phyloP scores from a whole-genome alignment of 768 basidiomycete species.

The Leucogyrophana mollusca region DNA sequence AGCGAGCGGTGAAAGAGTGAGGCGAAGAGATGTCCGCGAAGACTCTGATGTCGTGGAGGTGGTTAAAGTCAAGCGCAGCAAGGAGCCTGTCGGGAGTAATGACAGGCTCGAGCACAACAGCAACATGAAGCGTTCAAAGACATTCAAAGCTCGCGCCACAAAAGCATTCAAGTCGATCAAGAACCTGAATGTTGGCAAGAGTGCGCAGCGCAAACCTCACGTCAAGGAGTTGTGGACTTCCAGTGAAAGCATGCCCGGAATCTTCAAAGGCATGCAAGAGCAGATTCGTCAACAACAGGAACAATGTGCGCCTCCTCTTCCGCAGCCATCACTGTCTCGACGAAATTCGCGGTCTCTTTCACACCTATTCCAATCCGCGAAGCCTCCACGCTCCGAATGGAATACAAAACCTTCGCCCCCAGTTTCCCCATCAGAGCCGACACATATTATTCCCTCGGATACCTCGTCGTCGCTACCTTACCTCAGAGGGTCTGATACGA shows the following conservation, averaged over 20 bases:
- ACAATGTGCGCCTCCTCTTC: conserved; percentile 13
- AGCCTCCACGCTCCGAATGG: background rate
- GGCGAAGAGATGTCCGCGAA: conserved; percentile 40
- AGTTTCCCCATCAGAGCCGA: conserved; percentile 21
- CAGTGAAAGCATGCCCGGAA: conserved; percentile 23
- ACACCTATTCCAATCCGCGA: conserved; percentile 21
- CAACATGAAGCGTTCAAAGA: conserved; percentile 34
- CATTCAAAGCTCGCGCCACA: conserved; percentile 46
- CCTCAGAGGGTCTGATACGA: conserved; percentile 23
- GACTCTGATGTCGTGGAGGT: conserved; percentile 56
- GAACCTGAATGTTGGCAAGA: conserved; percentile 31
- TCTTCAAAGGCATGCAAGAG: conserved; percentile 24
- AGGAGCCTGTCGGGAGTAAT: conserved; percentile 11
- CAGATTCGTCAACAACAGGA: conserved; percentile 16
- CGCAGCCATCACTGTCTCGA: conserved; percentile 26
- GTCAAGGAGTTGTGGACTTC: conserved; percentile 37
- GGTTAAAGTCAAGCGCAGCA: conserved; percentile 49
- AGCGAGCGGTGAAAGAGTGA: background rate
- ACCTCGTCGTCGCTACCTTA: conserved; percentile 10
- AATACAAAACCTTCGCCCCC: conserved; percentile 19
- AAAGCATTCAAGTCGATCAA: conserved; percentile 47
- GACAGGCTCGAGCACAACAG: conserved; percentile 23
- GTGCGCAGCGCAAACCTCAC: conserved; percentile 31
- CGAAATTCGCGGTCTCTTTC: conserved; percentile 31
- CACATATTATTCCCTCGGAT: conserved; percentile 1